Evolutionary conservation across 129 eudicot genomes (phyloP).

Genomic region (Flaveria linearis): DNA sequence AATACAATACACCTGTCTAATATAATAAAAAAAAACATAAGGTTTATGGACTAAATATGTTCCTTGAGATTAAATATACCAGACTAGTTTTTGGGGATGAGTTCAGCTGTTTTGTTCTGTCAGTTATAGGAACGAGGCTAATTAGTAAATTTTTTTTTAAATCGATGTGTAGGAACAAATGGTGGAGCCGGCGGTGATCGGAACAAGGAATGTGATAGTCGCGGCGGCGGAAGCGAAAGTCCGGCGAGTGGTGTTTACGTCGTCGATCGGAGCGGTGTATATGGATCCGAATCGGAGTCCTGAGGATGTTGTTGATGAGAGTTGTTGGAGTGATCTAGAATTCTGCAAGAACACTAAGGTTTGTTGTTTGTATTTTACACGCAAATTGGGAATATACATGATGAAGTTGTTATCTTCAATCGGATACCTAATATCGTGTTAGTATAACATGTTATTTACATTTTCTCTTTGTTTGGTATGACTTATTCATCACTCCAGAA

Average conservation of each 20-base stretch:
- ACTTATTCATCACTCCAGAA: constrained; percentile 23
- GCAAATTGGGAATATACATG: neutral
- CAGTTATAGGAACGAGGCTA: neutral
- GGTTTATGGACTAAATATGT: too few relatives aligned
- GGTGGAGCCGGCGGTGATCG: constrained; percentile 98
- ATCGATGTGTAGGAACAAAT: constrained; percentile 71
- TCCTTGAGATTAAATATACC: too few relatives aligned
- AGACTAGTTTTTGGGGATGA: too few relatives aligned
- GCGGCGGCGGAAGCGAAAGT: constrained; percentile 93
- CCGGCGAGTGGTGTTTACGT: constrained; percentile 84
- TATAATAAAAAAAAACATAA: too few relatives aligned
- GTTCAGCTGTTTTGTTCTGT: too few relatives aligned
- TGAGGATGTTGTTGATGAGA: constrained; percentile 84
- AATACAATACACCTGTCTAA: too few relatives aligned
- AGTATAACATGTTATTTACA: constrained; percentile 13
- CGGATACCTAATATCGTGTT: constrained; percentile 13
- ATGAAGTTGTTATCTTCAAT: neutral
- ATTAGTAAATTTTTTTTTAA: neutral
- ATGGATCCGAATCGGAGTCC: constrained; percentile 94
- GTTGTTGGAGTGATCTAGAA: constrained; percentile 97
- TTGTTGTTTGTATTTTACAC: neutral
- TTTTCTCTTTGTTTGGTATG: constrained; percentile 27
- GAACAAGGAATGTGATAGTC: constrained; percentile 73
- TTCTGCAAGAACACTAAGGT: constrained; percentile 99
- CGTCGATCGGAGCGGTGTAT: constrained; percentile 95